Percentiles rank a stretch among this genome's conserved stretches.
These are phyloP conservation scores for Naganishia randhawae DNA, from an alignment of 768 basidiomycete genomes.

Conservation along the genomic window DNA sequence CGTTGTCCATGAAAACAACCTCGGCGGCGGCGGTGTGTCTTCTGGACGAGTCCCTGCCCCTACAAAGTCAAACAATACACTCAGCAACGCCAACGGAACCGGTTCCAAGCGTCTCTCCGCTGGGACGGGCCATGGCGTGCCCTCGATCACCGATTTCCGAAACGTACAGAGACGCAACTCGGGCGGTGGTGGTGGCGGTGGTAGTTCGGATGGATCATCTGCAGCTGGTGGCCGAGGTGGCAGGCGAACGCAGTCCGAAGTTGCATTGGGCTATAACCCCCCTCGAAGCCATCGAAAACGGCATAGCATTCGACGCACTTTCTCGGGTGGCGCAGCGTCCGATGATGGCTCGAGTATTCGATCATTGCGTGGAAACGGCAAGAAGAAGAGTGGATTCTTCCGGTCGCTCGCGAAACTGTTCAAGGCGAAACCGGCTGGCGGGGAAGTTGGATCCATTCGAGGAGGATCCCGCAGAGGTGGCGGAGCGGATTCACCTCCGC, in stretches of 20 bases:
- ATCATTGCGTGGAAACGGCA: constrained; percentile 16
- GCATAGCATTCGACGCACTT: constrained; percentile 39
- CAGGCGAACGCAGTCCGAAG: constrained; percentile 44
- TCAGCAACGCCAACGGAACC: not conserved
- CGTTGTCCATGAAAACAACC: constrained; percentile 48
- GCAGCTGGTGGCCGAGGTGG: constrained; percentile 25
- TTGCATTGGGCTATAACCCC: constrained; percentile 43
- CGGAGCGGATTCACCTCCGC: constrained; percentile 45
- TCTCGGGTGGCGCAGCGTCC: constrained; percentile 36
- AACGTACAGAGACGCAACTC: constrained; percentile 20
- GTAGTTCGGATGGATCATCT: constrained; percentile 21
- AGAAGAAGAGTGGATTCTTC: constrained; percentile 50
- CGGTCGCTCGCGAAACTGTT: constrained; percentile 42
- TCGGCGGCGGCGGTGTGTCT: constrained; percentile 31
- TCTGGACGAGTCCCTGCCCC: constrained; percentile 20
- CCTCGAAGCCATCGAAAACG: constrained; percentile 35
- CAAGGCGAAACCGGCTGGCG: constrained; percentile 36
- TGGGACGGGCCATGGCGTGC: constrained; percentile 17
- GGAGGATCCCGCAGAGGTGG: constrained; percentile 21
- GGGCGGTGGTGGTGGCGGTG: too few species aligned
- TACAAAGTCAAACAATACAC: not conserved
- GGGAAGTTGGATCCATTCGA: constrained; percentile 32
- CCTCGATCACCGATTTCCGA: constrained; percentile 29
- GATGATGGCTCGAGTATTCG: constrained; percentile 40
- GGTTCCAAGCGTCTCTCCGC: constrained; percentile 6